Percentiles rank a stretch among this genome's conserved stretches.
Evolutionary conservation across 371 early-diverging fungal genomes (phyloP).

Genomic region (Rhizopus microsporus): DNA sequence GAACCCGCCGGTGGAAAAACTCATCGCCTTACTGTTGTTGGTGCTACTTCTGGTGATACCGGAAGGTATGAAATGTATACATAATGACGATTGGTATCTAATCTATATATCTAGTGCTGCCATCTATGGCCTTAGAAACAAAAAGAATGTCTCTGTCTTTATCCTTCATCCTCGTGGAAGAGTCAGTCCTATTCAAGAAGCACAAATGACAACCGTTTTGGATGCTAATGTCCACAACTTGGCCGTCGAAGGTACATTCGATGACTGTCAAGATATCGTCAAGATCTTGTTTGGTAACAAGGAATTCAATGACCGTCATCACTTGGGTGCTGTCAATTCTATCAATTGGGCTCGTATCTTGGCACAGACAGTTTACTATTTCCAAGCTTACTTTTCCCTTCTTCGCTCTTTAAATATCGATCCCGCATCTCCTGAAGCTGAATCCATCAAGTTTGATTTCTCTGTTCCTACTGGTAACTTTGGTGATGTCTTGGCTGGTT

Average conservation of each 20-base stretch:
- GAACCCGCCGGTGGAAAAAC: slow-evolving; percentile 46
- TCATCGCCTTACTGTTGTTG: slow-evolving; percentile 87
- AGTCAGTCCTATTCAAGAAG: slow-evolving; percentile 93
- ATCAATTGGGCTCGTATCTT: slow-evolving; percentile 98
- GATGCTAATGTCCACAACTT: slow-evolving; percentile 93
- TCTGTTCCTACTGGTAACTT: slow-evolving; percentile 98
- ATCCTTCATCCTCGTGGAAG: slow-evolving; percentile 92
- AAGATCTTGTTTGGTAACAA: slow-evolving; percentile 86
- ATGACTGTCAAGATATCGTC: slow-evolving; percentile 96
- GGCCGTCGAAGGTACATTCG: slow-evolving; percentile 92
- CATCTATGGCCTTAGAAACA: slow-evolving; percentile 94
- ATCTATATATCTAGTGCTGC: slow-evolving; percentile 75
- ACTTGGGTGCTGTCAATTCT: slow-evolving; percentile 96
- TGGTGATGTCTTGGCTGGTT: slow-evolving; percentile 96
- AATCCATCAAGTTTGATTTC: slow-evolving; percentile 68
- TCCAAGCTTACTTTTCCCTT: slow-evolving; percentile 84
- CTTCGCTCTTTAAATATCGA: slow-evolving; percentile 59
- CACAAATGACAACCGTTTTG: slow-evolving; percentile 95
- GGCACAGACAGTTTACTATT: slow-evolving; percentile 95
- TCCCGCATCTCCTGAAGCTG: slow-evolving; percentile 48
- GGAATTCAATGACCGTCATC: slow-evolving; percentile 73
- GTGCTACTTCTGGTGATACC: slow-evolving; percentile 98
- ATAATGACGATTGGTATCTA: slow-evolving; percentile 1
- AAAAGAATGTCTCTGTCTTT: slow-evolving; percentile 89
- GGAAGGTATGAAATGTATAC: slow-evolving; percentile 62